Conservation (phyloP, 2,329 filamentous ascomycete species). For the Penicillium sp. region DNA sequence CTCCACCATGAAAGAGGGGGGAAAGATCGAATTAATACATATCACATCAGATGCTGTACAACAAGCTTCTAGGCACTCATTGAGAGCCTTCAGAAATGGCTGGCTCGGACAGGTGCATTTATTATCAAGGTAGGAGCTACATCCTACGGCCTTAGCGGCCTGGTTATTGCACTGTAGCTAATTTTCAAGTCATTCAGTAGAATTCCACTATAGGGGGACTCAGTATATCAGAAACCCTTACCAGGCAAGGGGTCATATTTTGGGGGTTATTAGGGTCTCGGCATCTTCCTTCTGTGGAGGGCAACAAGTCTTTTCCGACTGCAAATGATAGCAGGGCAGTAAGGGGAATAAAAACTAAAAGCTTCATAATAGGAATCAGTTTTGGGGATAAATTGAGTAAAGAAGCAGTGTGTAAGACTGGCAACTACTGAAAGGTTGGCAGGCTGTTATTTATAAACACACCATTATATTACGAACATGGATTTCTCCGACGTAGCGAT, state of each 20-base stretch:
- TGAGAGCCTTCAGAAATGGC: neutral
- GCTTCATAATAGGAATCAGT: slow-evolving; percentile 1
- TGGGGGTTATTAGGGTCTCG: slow-evolving; percentile 4
- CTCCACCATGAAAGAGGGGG: neutral
- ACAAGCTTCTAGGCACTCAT: slow-evolving; percentile 1
- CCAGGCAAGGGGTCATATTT: slow-evolving; percentile 6
- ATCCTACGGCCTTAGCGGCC: slow-evolving; percentile 3
- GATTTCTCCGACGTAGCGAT: too few species aligned
- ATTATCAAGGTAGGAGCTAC: slow-evolving; percentile 2
- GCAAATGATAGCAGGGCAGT: neutral
- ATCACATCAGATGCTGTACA: slow-evolving; percentile 3
- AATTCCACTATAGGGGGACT: neutral
- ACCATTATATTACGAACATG: too few species aligned
- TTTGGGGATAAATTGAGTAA: too few species aligned
- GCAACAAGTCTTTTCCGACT: neutral
- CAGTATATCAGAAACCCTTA: neutral
- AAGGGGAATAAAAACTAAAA: slow-evolving; percentile 1
- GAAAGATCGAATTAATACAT: neutral
- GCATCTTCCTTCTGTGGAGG: too few species aligned
- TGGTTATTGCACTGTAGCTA: slow-evolving; percentile 5
- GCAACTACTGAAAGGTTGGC: too few species aligned
- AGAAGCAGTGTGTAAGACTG: too few species aligned
- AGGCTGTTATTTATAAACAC: too few species aligned
- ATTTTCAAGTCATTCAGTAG: neutral
- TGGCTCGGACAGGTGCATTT: slow-evolving; percentile 3